Conservation (phyloP, 2,329 filamentous ascomycete genomes). For the Xylaria sp. region DNA sequence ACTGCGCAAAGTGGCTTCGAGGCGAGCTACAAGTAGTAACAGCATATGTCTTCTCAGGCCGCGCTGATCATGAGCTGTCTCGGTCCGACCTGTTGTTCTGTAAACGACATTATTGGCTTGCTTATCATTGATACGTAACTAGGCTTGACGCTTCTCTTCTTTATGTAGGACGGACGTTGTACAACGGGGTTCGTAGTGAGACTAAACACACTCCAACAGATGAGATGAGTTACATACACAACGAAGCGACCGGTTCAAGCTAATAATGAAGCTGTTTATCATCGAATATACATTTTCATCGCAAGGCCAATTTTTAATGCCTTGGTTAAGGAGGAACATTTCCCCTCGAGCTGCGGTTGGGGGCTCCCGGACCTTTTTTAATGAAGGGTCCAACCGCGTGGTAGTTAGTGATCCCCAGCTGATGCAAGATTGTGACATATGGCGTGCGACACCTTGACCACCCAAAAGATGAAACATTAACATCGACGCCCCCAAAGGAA, state of each 20-base stretch:
- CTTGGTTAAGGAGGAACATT: background rate
- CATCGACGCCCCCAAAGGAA: constrained; percentile 17
- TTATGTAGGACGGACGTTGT: background rate
- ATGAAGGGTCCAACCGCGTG: constrained; percentile 3
- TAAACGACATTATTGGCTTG: background rate
- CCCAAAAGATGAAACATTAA: constrained; percentile 30
- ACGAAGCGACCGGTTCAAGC: constrained; percentile 4
- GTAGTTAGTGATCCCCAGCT: constrained; percentile 18
- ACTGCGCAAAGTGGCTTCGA: background rate
- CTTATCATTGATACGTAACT: background rate
- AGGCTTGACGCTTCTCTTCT: background rate
- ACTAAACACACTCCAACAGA: background rate
- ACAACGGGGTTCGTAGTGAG: background rate
- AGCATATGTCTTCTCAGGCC: background rate
- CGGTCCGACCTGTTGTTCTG: background rate
- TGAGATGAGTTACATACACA: background rate
- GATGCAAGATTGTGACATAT: constrained; percentile 40
- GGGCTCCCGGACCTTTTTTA: background rate
- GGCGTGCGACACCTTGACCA: constrained; percentile 35
- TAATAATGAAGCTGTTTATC: background rate
- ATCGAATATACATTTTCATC: background rate
- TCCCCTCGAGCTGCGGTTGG: background rate
- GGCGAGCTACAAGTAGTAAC: background rate
- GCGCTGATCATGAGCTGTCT: background rate
- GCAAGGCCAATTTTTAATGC: background rate